Evolutionary conservation across 1,284 basidiomycete species (phyloP).

Genomic region (Kalmanozyma brasiliensis): DNA sequence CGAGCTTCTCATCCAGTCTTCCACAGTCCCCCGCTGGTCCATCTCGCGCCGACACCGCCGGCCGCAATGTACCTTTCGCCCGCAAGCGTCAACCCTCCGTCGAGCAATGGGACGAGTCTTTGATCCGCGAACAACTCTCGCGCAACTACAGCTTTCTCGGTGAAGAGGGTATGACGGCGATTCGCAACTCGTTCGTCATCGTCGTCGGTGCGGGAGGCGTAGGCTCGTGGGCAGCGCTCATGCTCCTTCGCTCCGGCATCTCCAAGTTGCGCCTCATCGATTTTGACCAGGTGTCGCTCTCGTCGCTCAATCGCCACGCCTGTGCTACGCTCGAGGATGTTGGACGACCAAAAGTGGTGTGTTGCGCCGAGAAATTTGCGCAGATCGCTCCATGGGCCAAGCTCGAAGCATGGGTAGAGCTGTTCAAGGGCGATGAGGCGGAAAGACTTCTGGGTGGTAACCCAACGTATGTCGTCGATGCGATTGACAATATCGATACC

Average conservation of each 20-base stretch:
- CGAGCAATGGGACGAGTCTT: slow-evolving; percentile 64
- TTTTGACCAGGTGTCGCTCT: slow-evolving; percentile 70
- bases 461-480: slow-evolving; percentile 65
- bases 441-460: slow-evolving; percentile 47
- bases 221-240: slow-evolving; percentile 92
- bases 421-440: slow-evolving; percentile 42
- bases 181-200: slow-evolving; percentile 82
- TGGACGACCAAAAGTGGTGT: slow-evolving; percentile 90
- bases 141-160: slow-evolving; percentile 96
- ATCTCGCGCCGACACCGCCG: slow-evolving; percentile 23
- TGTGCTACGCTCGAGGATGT: slow-evolving; percentile 91
- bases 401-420: slow-evolving; percentile 71
- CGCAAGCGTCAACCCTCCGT: slow-evolving; percentile 35
- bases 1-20: slow-evolving; percentile 29
- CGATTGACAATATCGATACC: slow-evolving; percentile 95
- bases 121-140: slow-evolving; percentile 76
- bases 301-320: slow-evolving; percentile 77
- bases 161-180: slow-evolving; percentile 83
- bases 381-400: slow-evolving; percentile 77
- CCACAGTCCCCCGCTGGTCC: slow-evolving; percentile 28
- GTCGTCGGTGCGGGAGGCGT: slow-evolving; percentile 96
- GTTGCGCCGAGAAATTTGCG: slow-evolving; percentile 78
- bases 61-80: slow-evolving; percentile 11
- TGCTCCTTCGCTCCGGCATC: slow-evolving; percentile 72
- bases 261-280: slow-evolving; percentile 64